Evolutionary conservation across 345 rosid species (phyloP).

Genomic region (Barbarea vulgaris): DNA sequence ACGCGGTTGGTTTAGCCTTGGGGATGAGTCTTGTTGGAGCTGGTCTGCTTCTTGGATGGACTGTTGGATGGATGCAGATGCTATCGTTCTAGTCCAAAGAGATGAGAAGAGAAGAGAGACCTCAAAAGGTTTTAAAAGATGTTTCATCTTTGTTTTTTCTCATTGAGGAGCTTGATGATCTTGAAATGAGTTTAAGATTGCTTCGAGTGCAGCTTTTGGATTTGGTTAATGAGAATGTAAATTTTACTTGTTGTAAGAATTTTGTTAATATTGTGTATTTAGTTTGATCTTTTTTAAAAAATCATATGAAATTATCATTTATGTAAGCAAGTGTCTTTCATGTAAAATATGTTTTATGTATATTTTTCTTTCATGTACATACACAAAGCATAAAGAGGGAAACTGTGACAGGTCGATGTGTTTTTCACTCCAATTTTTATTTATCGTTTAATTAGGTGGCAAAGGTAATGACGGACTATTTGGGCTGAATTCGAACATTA

Average conservation of each 20-base stretch:
- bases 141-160: background rate
- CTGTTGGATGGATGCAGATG: constrained; percentile 96
- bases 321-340: background rate
- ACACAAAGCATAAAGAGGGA: background rate
- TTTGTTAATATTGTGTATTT: constrained; percentile 35
- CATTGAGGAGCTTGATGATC: constrained; percentile 21
- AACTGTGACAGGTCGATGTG: background rate
- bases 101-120: constrained; percentile 1
- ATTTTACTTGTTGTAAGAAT: constrained; percentile 31
- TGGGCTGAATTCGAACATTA: background rate
- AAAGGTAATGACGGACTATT: background rate
- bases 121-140: background rate
- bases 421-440: background rate
- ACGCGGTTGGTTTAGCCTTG: constrained; percentile 64
- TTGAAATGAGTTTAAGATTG: background rate
- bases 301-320: constrained; percentile 1
- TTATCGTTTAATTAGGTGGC: background rate
- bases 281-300: background rate
- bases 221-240: constrained; percentile 25
- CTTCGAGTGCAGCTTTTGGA: constrained; percentile 5
- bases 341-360: background rate
- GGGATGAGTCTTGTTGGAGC: constrained; percentile 94
- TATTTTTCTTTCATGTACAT: constrained; percentile 7
- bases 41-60: constrained; percentile 95
- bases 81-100: constrained; percentile 52